Conservation (phyloP, 2,329 filamentous ascomycete genomes). For the Sporothrix schenckii region DNA sequence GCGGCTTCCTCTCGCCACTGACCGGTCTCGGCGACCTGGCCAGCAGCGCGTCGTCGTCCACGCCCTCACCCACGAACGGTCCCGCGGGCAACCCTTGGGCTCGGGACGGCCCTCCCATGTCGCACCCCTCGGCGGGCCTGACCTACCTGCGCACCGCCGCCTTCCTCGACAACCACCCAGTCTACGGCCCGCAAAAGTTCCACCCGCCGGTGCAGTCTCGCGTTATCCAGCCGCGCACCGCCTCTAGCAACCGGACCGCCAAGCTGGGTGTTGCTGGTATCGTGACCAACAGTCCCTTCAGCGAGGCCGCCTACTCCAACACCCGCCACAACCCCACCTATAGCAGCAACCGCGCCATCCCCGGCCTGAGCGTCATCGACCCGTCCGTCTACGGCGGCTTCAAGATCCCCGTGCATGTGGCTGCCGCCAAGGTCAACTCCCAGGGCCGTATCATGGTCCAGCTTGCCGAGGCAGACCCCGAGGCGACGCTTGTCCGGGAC, state of each 20-base stretch:
- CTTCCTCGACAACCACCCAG: constrained; percentile 61
- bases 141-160: constrained; percentile 62
- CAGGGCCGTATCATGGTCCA: constrained; percentile 54
- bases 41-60: constrained; percentile 38
- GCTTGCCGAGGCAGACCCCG: constrained; percentile 46
- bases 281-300: constrained; percentile 49
- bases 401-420: constrained; percentile 57
- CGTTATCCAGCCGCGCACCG: constrained; percentile 52
- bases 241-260: constrained; percentile 40
- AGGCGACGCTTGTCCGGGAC: constrained; percentile 51
- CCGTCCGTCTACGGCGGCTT: constrained; percentile 54
- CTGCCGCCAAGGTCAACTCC: constrained; percentile 52
- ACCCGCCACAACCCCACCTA: constrained; percentile 10
- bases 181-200: constrained; percentile 61
- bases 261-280: constrained; percentile 61
- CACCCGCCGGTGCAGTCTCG: constrained; percentile 56
- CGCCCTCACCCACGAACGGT: constrained; percentile 30
- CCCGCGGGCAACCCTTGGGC: constrained; percentile 51
- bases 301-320: constrained; percentile 50
- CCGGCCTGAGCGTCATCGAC: constrained; percentile 50
- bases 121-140: constrained; percentile 64
- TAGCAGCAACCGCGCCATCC: constrained; percentile 34
- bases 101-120: constrained; percentile 59
- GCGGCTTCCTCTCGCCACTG: constrained; percentile 22
- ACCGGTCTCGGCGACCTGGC: constrained; percentile 32